phyloP scores from a whole-genome alignment of 768 basidiomycete species.

The Lactarius sanguifluus region DNA sequence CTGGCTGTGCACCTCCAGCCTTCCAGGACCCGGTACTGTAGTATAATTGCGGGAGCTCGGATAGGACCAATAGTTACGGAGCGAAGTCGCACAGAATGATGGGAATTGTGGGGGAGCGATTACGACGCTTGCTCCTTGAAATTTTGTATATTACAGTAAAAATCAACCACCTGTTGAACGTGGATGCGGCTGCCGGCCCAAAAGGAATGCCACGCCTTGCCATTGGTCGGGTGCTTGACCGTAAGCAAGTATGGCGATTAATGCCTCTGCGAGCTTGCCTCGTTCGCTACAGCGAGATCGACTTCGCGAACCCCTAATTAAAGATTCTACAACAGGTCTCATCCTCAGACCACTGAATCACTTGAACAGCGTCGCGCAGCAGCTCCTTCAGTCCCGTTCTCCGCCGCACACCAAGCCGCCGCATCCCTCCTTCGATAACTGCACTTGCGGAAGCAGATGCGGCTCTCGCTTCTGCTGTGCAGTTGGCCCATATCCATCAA shows the following conservation, averaged over 20 bases:
- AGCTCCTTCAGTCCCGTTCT: slow-evolving; percentile 71
- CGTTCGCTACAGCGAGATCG: neutral
- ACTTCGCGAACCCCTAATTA: neutral
- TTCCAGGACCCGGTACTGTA: neutral
- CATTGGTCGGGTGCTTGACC: neutral
- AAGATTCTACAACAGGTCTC: slow-evolving; percentile 56
- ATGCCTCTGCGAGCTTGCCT: neutral
- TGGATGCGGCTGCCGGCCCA: too few species aligned
- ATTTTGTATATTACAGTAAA: too few species aligned
- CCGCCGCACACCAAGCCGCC: slow-evolving; percentile 63
- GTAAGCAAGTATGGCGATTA: neutral
- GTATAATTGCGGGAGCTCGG: neutral
- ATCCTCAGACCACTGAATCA: slow-evolving; percentile 64
- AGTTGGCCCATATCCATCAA: slow-evolving; percentile 68
- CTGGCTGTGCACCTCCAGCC: neutral
- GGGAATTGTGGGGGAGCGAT: neutral
- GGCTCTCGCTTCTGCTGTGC: slow-evolving; percentile 62
- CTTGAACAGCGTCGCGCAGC: slow-evolving; percentile 61
- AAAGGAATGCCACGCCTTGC: too few species aligned
- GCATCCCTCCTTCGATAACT: slow-evolving; percentile 53
- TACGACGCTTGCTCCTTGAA: neutral
- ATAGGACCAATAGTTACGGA: neutral
- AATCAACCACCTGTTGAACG: too few species aligned
- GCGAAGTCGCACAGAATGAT: neutral
- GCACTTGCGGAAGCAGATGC: slow-evolving; percentile 65